Conservation (phyloP, 495 filamentous ascomycete species). For the Penicillium odoratum region DNA sequence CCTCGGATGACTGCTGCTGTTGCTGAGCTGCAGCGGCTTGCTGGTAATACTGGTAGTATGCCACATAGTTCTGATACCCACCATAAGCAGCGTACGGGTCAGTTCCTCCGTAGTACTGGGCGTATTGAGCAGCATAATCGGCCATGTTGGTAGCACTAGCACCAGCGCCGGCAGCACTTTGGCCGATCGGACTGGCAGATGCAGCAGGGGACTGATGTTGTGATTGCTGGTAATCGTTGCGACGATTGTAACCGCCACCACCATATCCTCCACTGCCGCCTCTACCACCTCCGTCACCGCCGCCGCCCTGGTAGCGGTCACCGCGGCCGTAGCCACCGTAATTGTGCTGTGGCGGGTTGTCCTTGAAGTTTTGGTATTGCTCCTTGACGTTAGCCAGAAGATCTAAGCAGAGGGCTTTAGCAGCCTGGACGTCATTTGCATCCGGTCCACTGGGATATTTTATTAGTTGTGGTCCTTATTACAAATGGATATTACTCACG, state of each 20-base stretch:
- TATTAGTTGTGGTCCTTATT: constrained; percentile 29
- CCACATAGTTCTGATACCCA: constrained; percentile 76
- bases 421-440: constrained; percentile 77
- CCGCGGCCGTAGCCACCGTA: constrained; percentile 40
- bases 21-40: constrained; percentile 57
- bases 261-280: constrained; percentile 12
- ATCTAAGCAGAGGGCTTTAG: constrained; percentile 85
- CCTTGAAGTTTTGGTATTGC: constrained; percentile 88
- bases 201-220: constrained; percentile 37
- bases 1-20: constrained; percentile 52
- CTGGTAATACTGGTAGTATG: constrained; percentile 69
- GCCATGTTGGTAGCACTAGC: constrained; percentile 36
- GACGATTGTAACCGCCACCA: constrained; percentile 39
- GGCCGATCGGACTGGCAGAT: constrained; percentile 38
- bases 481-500: constrained; percentile 51
- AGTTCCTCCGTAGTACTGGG: constrained; percentile 70
- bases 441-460: constrained; percentile 71
- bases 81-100: constrained; percentile 95
- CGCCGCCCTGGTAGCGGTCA: constrained; percentile 31
- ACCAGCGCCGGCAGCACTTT: constrained; percentile 31
- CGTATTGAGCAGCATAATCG: constrained; percentile 78
- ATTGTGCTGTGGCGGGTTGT: constrained; percentile 70
- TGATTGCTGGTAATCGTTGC: constrained; percentile 33
- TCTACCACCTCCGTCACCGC: constrained; percentile 21
- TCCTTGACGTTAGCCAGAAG: constrained; percentile 78